Percentiles rank a stretch among this genome's conserved stretches.
Evolutionary conservation across 768 basidiomycete genomes (phyloP).

Genomic region (Daedaleopsis nitida): DNA sequence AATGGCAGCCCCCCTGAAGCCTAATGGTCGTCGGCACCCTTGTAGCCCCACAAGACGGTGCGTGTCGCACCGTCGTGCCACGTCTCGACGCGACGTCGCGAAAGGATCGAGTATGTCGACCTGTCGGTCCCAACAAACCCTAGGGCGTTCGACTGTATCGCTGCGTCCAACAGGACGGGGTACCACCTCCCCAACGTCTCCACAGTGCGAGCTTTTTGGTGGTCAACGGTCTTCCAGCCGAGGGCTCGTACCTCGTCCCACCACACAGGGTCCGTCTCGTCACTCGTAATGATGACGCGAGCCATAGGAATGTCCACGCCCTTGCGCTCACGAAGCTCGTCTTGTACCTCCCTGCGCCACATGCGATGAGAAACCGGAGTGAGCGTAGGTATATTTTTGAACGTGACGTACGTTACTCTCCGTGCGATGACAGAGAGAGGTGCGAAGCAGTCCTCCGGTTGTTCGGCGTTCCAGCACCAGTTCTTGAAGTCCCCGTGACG

Average conservation of each 20-base stretch:
- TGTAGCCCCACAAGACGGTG: constrained; percentile 60
- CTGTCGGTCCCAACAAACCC: constrained; percentile 74
- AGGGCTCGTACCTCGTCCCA: constrained; percentile 37
- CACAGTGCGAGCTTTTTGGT: constrained; percentile 34
- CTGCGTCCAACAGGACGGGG: constrained; percentile 72
- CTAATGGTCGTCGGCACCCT: constrained; percentile 56
- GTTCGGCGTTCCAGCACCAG: constrained; percentile 34
- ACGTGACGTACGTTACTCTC: constrained; percentile 29
- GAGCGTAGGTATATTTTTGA: background rate
- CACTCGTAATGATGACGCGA: constrained; percentile 44
- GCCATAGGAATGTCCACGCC: constrained; percentile 33
- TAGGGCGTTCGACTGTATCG: constrained; percentile 63
- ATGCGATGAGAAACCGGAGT: background rate
- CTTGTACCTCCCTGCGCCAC: constrained; percentile 35
- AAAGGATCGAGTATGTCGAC: constrained; percentile 72
- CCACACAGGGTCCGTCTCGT: constrained; percentile 43
- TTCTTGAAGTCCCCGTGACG: constrained; percentile 39
- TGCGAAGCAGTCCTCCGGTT: constrained; percentile 40
- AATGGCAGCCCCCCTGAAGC: background rate
- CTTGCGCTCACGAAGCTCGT: constrained; percentile 34
- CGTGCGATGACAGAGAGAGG: constrained; percentile 36
- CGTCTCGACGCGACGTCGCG: constrained; percentile 63
- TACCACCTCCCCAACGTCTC: constrained; percentile 44
- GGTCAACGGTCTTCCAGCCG: constrained; percentile 42
- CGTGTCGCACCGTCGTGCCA: constrained; percentile 61